These are phyloP conservation scores for Tephrocybe sp. DNA, from an alignment of 768 basidiomycete genomes.

Conservation along the genomic window DNA sequence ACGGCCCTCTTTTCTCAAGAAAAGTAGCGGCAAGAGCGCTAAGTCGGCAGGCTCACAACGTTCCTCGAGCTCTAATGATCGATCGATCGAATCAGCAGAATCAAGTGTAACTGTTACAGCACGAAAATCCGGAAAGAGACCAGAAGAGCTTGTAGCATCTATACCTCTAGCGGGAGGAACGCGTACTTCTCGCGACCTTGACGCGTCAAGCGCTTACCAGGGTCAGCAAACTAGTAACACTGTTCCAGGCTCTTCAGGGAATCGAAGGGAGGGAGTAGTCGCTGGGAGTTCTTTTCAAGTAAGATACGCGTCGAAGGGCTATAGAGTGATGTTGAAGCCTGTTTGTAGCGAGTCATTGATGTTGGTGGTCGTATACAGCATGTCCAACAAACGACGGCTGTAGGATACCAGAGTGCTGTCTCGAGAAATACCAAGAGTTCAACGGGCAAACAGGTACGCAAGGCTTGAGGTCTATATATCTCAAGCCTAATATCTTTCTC, in stretches of 20 bases:
- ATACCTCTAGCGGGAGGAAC: neutral
- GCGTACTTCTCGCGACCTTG: neutral
- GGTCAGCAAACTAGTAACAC: neutral
- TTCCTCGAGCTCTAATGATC: conserved; percentile 4
- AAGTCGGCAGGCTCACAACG: neutral
- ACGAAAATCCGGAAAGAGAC: conserved; percentile 11
- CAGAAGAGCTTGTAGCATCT: neutral
- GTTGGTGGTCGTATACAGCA: no score
- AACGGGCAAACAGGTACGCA: no score
- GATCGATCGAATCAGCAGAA: conserved; percentile 10
- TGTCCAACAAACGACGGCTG: no score
- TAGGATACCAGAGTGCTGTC: no score
- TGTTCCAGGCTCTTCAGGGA: neutral
- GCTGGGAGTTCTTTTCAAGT: no score
- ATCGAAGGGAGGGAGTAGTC: neutral
- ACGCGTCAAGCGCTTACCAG: neutral
- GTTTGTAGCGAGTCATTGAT: no score
- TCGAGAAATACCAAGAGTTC: no score
- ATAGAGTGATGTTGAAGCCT: no score
- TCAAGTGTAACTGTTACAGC: neutral
- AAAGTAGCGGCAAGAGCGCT: neutral
- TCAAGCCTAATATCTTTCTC: neutral
- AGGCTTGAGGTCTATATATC: neutral
- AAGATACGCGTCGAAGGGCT: no score
- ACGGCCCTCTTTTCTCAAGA: neutral